Evolutionary conservation across 2,329 filamentous ascomycete genomes (phyloP), one percentile per base, ranked within the genome.

Genomic region (Phialemonium atrogriseum): DNA sequence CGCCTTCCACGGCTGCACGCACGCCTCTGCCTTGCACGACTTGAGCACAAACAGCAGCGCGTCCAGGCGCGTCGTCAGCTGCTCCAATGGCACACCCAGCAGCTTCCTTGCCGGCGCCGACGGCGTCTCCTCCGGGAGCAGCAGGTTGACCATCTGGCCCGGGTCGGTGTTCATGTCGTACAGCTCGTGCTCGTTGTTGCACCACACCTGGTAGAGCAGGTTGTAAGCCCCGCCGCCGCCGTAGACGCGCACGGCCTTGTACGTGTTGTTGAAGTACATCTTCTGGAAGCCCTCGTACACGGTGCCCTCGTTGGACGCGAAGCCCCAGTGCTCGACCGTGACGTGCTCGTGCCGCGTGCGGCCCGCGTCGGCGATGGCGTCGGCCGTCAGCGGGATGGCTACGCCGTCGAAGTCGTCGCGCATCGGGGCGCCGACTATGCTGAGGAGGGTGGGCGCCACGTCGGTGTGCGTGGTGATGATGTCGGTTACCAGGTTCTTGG

Each of bases 131-230:
- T 44, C 22, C 10, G 21, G 6, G 27, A 37, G 38, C 10, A 47
- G 42, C 2, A 69, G 43, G 30, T 76, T 77, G 27, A 52, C 42
- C 15, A 70, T 50, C 45, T 78, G 68, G 18, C 61, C 58, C 2
- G 67, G 69, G 34, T 76, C 72, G 16, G 56, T 56, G 65, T 73
- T 68, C 23, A 80, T 45, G 39, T 82, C 66, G 47, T 82, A 84
- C 3, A 80, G 62, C 48, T 84, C 77, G 34, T 73, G 70, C 45
- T 81, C 77, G 31, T 75, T 74, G 10, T 57, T 79, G 46, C 80
- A 84, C 77, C 78, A 84, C 0, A 81, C 73, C 0, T 74, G 68
- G 44, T 84, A 84, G 38, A 76, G 73, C 5, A 82, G 48, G 43
- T 68, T 73, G 45, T 81, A 82, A 5, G 56, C 52, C 3, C 64